Evolutionary conservation across 2,329 filamentous ascomycete genomes (phyloP).

Genomic region (Ophiostoma novo-ulmi): DNA sequence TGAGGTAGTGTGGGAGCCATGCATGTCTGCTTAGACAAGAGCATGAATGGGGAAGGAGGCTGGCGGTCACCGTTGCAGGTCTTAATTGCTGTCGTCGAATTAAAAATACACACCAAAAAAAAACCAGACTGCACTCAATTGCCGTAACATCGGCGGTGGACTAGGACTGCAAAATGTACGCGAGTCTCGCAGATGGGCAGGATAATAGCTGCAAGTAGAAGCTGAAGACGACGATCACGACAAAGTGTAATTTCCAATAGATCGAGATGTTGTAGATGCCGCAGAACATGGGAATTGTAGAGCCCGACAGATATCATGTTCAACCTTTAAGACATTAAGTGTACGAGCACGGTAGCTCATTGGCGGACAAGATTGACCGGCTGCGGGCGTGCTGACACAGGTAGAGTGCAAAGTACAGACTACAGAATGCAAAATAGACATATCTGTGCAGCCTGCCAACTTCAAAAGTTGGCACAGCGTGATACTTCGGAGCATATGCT

Average conservation of each 20-base stretch:
- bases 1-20: not conserved
- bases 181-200: not conserved
- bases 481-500: constrained; percentile 14
- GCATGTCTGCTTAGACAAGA: not conserved
- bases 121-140: not conserved
- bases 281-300: not conserved
- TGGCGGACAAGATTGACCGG: not conserved
- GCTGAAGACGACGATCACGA: not conserved
- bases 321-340: not conserved
- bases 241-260: not conserved
- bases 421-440: not conserved
- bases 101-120: not conserved
- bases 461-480: not conserved
- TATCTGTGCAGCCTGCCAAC: not conserved
- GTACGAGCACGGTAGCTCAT: not conserved
- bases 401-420: constrained; percentile 3
- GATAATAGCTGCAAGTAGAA: not conserved
- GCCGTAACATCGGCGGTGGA: not conserved
- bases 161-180: not conserved
- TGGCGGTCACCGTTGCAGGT: constrained; percentile 2
- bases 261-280: not conserved
- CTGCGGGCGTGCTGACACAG: not conserved
- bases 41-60: constrained; percentile 7
- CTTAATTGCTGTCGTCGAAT: not conserved
- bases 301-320: not conserved